Base-by-base conservation (phyloP, 192 early-diverging fungal species). In the Allomyces arbusculus region DNA sequence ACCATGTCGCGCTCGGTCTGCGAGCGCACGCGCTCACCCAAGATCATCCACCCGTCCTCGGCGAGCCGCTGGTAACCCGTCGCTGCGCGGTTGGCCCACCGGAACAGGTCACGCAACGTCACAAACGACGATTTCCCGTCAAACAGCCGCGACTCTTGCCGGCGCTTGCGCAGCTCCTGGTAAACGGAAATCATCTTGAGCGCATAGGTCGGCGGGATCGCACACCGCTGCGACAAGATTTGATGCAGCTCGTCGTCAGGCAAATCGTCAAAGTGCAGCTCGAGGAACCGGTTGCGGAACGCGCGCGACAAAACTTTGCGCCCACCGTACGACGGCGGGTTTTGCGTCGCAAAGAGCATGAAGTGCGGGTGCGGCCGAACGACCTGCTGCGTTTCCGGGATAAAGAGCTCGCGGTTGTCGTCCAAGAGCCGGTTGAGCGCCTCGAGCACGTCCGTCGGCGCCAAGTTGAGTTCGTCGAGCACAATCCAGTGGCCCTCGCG, bases 281-380 rank as follows among this genome's bases (percentile, higher is more conserved):
- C 96, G 63, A 97, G 72, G 72, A 99, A 99, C 69, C 96, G 84
- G 74, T 96, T 97, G 19, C 94, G 83, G 84, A 99, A 99, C 0
- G 96, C 96, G 11, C 94, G 80, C 0, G 92, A 95, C 23, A 99
- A 80, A 44, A 86, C 86, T 73, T 99, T 97, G 62, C 96, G 87
- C 11, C 96, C 96, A 65, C 93, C 94, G 73, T 99, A 99, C 8
- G 94, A 94, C n/a, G 96, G 86, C 6, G 96, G 96, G 73, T 99
- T 99, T 74, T 99, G 96, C 23, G 96, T 99, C 24, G 96, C 96
- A 79, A 99, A 99, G 14, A 99, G 81, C 89, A 91, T 91, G 74
- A 99, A 99, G 68, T 91, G 81, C 58, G 87, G 87, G 66, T 99
- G 94, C 43, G 96, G 96, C 20, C 86, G 85, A 44, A 99, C 86